A percentile compares a stretch with the other conserved stretches of the same genome.
phyloP scores from a whole-genome alignment of 1,284 basidiomycete genomes.

The Polyporus tsugae region DNA sequence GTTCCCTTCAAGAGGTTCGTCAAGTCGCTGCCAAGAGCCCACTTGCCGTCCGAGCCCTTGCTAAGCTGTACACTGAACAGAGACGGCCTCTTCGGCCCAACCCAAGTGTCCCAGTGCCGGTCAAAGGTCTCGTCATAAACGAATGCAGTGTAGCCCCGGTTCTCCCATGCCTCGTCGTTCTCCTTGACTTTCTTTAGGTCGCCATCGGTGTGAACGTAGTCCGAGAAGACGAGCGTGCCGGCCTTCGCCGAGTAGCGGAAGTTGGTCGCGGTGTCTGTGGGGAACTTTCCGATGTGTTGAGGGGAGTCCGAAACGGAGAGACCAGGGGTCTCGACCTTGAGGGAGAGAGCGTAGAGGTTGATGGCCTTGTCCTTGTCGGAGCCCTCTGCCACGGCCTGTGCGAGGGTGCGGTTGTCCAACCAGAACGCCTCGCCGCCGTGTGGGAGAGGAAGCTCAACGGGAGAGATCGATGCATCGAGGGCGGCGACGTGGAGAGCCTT shows the following conservation, averaged over 20 bases:
- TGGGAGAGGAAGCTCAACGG: constrained; percentile 61
- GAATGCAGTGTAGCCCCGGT: constrained; percentile 75
- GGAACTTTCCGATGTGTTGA: constrained; percentile 57
- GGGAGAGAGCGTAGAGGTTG: constrained; percentile 64
- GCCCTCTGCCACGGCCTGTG: constrained; percentile 64
- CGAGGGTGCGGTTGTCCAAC: constrained; percentile 74
- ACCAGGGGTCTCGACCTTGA: constrained; percentile 49
- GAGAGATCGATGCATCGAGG: constrained; percentile 56
- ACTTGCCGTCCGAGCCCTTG: constrained; percentile 56
- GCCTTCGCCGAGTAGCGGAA: constrained; percentile 68
- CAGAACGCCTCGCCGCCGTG: constrained; percentile 80
- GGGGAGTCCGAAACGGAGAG: constrained; percentile 45
- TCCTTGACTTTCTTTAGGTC: constrained; percentile 70
- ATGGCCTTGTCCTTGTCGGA: constrained; percentile 56
- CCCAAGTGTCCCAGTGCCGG: constrained; percentile 93
- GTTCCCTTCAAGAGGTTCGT: constrained; percentile 70
- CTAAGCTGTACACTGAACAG: constrained; percentile 72
- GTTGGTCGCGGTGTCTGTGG: constrained; percentile 69
- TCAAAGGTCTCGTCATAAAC: constrained; percentile 84
- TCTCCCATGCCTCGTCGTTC: constrained; percentile 75
- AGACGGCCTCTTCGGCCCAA: constrained; percentile 72
- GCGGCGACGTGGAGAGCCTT: constrained; percentile 72
- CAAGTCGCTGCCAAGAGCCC: constrained; percentile 61
- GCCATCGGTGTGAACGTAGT: constrained; percentile 78
- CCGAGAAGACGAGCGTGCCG: constrained; percentile 77